Base-by-base conservation (phyloP, 1,284 basidiomycete genomes). In the Gymnopus androsaceus region DNA sequence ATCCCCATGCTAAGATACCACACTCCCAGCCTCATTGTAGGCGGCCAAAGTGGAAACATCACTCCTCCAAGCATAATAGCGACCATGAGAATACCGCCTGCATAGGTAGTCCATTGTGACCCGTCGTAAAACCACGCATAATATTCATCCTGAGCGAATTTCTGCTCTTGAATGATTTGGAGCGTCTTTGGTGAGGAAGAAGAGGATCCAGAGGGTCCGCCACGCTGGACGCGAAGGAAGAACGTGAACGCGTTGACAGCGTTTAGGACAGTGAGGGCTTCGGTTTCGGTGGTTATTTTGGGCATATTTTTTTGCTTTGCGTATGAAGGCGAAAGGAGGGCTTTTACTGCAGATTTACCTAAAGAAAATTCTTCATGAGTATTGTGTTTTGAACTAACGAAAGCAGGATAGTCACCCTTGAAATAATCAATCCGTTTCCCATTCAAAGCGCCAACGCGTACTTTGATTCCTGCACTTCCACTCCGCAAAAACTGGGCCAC, bases 21-120 rank as follows among this genome's bases (percentile, higher is more conserved):
- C 51, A 97, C 96, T 37, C 96, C 96, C 40, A 96, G 78, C n/a
- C 96, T 82, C 81, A 99, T 86, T 64, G 85, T 87, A 42, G 88
- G 85, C 2, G 96, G 96, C 96, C 97, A 99, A 14, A 99, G 83
- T 1, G 96, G 96, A 84, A 98, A 99, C 94, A 99, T 98, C 69
- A 98, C 96, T 1, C 92, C 95, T 1, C 92, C 95, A 42, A 99
- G 87, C 80, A 99, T 94, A 67, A 98, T 79, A 30, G 81, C 85
- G 54, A 99, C 94, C 92, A 99, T 95, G 31, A 87, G 87, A 21
- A 91, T 76, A 11, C 93, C 96, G 34, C 94, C 94, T n/a, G 95
- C 82, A 66, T 96, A 95, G 12, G 92, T 94, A 62, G 88, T 93
- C 80, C 94, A 88, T 69, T 98, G 94, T 3, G 90, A 91, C 37